Percentiles rank a stretch among this genome's conserved stretches.
Conservation (phyloP, 2,329 filamentous ascomycete species). For the Fusarium sp. region DNA sequence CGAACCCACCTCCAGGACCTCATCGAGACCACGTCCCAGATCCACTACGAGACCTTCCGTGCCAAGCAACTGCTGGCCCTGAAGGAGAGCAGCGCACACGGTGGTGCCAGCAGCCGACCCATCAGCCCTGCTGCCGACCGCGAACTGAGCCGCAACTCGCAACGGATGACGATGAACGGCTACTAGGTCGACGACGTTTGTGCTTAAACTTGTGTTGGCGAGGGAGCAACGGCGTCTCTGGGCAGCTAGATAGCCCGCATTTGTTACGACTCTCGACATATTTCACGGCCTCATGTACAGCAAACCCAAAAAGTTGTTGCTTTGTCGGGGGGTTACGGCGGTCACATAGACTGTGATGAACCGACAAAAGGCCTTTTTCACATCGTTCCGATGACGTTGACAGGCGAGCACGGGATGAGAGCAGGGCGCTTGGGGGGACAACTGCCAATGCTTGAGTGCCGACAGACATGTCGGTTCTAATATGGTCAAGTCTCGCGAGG, state of each 20-base stretch:
- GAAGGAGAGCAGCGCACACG: slow-evolving; percentile 95
- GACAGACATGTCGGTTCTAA: slow-evolving; percentile 15
- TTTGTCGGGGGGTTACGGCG: slow-evolving; percentile 35
- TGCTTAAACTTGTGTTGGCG: slow-evolving; percentile 45
- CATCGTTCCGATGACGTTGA: slow-evolving; percentile 33
- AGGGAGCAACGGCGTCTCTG: slow-evolving; percentile 49
- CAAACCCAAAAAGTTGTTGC: slow-evolving; percentile 40
- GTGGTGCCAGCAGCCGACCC: slow-evolving; percentile 77
- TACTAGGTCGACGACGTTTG: slow-evolving; percentile 67
- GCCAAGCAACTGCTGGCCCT: slow-evolving; percentile 97
- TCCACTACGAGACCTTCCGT: slow-evolving; percentile 99
- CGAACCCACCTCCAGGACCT: slow-evolving; percentile 98
- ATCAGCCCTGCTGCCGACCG: slow-evolving; percentile 95
- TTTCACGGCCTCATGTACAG: slow-evolving; percentile 45
- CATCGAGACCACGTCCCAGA: slow-evolving; percentile 99
- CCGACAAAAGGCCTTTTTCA: slow-evolving; percentile 31
- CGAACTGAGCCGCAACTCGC: slow-evolving; percentile 94
- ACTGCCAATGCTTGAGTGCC: not conserved
- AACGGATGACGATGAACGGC: slow-evolving; percentile 98
- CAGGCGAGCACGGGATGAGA: slow-evolving; percentile 37
- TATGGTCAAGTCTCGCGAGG: slow-evolving; percentile 12
- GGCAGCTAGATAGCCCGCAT: slow-evolving; percentile 43
- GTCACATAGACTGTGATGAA: slow-evolving; percentile 28
- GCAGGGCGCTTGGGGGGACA: slow-evolving; percentile 17
- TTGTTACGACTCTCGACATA: slow-evolving; percentile 46